phyloP scores from a whole-genome alignment of 1,139 yeast species.

The Magnusiomyces tetraspermus region DNA sequence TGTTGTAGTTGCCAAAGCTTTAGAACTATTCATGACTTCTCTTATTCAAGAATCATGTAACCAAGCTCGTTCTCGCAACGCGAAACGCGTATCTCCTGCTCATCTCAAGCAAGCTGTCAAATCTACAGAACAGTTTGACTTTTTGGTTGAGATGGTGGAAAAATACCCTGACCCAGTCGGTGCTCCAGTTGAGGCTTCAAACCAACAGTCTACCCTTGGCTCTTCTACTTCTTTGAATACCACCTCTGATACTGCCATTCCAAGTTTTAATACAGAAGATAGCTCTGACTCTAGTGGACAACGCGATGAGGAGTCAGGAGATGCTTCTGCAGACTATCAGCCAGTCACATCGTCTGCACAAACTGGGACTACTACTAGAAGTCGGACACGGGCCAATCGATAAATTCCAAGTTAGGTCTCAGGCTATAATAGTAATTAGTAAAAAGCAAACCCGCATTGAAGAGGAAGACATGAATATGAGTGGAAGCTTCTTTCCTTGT shows the following conservation, averaged over 20 bases:
- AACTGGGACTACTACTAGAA: background rate
- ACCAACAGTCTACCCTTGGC: background rate
- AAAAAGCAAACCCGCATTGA: too few species aligned
- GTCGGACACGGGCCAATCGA: background rate
- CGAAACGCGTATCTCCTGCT: conserved; percentile 75
- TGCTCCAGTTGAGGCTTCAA: background rate
- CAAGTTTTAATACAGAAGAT: too few species aligned
- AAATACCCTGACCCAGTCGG: conserved; percentile 41
- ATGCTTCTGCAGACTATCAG: background rate
- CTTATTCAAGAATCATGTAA: conserved; percentile 75
- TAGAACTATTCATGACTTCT: conserved; percentile 84
- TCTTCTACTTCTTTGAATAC: background rate
- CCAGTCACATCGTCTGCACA: background rate
- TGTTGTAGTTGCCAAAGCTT: conserved; percentile 86
- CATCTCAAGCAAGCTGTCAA: conserved; percentile 79
- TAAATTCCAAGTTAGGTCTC: too few species aligned
- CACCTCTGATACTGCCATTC: too few species aligned
- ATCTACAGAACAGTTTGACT: conserved; percentile 85
- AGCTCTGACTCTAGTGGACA: too few species aligned
- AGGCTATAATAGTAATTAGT: too few species aligned
- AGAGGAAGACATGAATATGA: too few species aligned
- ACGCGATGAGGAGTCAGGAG: too few species aligned
- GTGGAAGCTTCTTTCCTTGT: too few species aligned
- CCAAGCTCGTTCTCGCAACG: conserved; percentile 68
- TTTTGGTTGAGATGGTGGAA: conserved; percentile 63